Conservation (phyloP, 768 basidiomycete species). For the Lactarius tabidus region DNA sequence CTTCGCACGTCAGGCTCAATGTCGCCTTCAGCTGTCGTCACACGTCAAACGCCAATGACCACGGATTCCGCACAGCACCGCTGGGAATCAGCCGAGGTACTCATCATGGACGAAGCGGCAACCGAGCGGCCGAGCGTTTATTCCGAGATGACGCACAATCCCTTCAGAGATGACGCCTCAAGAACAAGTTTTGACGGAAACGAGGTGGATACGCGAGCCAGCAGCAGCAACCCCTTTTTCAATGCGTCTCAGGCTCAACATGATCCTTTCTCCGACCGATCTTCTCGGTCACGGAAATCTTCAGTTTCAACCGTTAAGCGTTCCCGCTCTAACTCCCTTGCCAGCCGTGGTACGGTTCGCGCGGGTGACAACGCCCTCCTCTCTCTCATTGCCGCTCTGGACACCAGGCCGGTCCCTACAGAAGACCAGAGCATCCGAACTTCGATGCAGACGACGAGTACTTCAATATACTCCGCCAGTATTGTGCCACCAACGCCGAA, state of each 20-base stretch:
- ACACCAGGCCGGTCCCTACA: neutral
- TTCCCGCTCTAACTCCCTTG: conserved; percentile 16
- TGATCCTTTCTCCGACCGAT: conserved; percentile 24
- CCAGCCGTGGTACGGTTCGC: conserved; percentile 8
- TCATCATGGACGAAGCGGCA: conserved; percentile 16
- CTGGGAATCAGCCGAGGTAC: conserved; percentile 27
- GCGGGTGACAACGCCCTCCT: conserved; percentile 13
- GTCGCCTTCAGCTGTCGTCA: conserved; percentile 20
- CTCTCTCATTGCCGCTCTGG: conserved; percentile 24
- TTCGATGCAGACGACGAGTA: conserved; percentile 9
- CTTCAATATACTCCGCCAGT: conserved; percentile 3
- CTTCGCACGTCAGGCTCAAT: conserved; percentile 13
- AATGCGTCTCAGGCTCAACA: conserved; percentile 17
- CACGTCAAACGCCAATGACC: conserved; percentile 22
- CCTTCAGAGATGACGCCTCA: conserved; percentile 17
- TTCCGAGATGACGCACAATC: neutral
- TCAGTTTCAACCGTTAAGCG: conserved; percentile 17
- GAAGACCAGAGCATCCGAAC: neutral
- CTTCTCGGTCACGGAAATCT: conserved; percentile 22
- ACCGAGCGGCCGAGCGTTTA: neutral
- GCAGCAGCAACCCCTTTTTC: conserved; percentile 23
- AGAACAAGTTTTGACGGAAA: neutral
- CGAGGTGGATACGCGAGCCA: conserved; percentile 2
- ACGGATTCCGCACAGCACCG: conserved; percentile 19
- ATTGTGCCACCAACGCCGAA: conserved; percentile 11